Percentiles rank a stretch among this genome's conserved stretches.
phyloP scores from a whole-genome alignment of 208 protist genomes.

The Porcisia hertigi region DNA sequence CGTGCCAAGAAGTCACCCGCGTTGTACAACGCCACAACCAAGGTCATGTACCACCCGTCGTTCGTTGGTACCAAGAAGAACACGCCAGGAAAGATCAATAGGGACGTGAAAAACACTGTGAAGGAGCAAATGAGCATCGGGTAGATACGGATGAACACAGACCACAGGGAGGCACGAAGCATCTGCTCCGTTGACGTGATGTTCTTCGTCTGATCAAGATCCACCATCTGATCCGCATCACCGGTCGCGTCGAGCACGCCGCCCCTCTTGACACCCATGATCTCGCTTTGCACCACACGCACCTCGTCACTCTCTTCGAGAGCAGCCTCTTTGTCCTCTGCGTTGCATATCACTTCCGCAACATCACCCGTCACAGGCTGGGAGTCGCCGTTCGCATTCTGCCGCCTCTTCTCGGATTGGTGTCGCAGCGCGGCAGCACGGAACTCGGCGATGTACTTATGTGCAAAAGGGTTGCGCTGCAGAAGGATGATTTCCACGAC shows the following conservation, averaged over 20 bases:
- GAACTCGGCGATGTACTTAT: slow-evolving; percentile 79
- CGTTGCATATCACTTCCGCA: slow-evolving; percentile 15
- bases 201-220: slow-evolving; percentile 52
- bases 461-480: slow-evolving; percentile 59
- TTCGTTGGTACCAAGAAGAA: slow-evolving; percentile 46
- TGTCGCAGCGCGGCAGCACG: slow-evolving; percentile 19
- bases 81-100: slow-evolving; percentile 77
- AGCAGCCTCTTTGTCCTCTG: slow-evolving; percentile 27
- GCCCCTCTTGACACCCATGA: slow-evolving; percentile 15
- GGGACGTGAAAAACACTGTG: slow-evolving; percentile 57
- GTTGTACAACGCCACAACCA: slow-evolving; percentile 66
- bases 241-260: slow-evolving; percentile 40
- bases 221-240: slow-evolving; percentile 63
- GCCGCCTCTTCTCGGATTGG: neutral
- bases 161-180: slow-evolving; percentile 37
- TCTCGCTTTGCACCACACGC: slow-evolving; percentile 22
- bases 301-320: slow-evolving; percentile 36
- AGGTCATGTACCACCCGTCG: slow-evolving; percentile 57
- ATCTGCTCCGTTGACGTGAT: slow-evolving; percentile 68
- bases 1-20: slow-evolving; percentile 59
- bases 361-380: slow-evolving; percentile 21
- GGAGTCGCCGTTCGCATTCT: slow-evolving; percentile 3
- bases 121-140: slow-evolving; percentile 74
- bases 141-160: slow-evolving; percentile 59
- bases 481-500: slow-evolving; percentile 51